Evolutionary conservation across 768 basidiomycete species (phyloP).

Genomic region (Trametes cingulata): DNA sequence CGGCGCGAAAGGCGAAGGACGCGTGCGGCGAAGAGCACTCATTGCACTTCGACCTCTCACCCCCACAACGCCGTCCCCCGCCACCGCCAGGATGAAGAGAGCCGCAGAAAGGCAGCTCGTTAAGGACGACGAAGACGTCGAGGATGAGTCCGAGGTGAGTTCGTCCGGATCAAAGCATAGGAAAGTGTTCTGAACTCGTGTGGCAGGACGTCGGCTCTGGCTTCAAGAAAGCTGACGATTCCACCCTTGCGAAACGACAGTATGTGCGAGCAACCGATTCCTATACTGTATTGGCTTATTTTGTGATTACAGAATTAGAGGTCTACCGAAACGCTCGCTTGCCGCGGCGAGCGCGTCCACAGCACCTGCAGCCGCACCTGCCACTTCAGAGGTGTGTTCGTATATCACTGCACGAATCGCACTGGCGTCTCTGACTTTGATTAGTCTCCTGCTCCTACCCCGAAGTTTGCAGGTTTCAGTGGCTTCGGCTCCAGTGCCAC

Average conservation of each 20-base stretch:
- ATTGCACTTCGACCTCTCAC: background rate
- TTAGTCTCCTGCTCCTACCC: conserved; percentile 23
- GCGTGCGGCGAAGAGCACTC: conserved; percentile 2
- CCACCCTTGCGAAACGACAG: conserved; percentile 55
- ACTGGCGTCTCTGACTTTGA: background rate
- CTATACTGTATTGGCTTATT: background rate
- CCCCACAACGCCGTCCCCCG: background rate
- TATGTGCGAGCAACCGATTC: too few relatives aligned
- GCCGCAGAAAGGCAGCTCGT: conserved; percentile 70
- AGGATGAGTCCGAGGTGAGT: conserved; percentile 38
- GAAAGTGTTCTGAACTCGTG: background rate
- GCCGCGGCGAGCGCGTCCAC: conserved; percentile 21
- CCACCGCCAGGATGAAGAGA: conserved; percentile 58
- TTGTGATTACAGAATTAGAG: conserved; percentile 55
- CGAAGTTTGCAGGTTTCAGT: conserved; percentile 52
- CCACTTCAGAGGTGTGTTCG: conserved; percentile 24
- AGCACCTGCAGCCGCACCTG: conserved; percentile 7
- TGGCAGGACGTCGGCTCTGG: conserved; percentile 46
- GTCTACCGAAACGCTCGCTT: conserved; percentile 54
- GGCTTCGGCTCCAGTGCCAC: conserved; percentile 48
- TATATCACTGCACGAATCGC: background rate
- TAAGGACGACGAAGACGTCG: conserved; percentile 53
- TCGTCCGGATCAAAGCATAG: background rate
- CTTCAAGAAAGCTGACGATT: conserved; percentile 63
- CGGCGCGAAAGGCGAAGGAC: conserved; percentile 10